Base-by-base conservation (phyloP, 371 early-diverging fungal genomes). In the Mortierella sp. region DNA sequence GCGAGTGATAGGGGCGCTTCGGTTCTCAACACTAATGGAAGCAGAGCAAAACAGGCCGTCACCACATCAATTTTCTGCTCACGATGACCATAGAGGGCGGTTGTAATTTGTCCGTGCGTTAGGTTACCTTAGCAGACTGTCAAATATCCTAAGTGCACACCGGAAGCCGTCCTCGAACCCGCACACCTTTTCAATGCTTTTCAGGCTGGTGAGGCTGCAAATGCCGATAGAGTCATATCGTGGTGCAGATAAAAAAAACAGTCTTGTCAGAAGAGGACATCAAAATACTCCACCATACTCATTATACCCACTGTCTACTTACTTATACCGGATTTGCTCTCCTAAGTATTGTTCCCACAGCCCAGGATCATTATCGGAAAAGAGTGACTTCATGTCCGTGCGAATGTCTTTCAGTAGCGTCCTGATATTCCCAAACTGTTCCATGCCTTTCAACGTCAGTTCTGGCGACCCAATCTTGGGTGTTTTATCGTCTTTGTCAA, bases 401-500 rank as follows among this genome's bases (percentile, higher is more conserved):
- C 54, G 48, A 12, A 72, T 65, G 0, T 60, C 56, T 39, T 43
- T 56, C 30, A 72, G 24, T 4, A 48, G 37, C 0, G 34, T 23
- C 49, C 49, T 72, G 27, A 53, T 39, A 17, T 30, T 56, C 14
- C 62, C 66, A 57, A 72, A 65, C 7, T 61, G 65, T 43, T 72
- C 72, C 66, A 72, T 65, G 9, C 66, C 64, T 30, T 50, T 30
- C 6, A 37, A 30, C 14, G 56, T 17, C 1, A 42, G 15, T 2
- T 5, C 11, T 11, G 14, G 37, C 11, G 37, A 11, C 14, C 37
- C 37, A 11, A 4, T 34, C 37, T 34, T 34, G 37, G 37, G 1
- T 34, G 37, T 14, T 34, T 34, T 34, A 4, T 34, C 37, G 14
- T 14, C 14, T 34, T 19, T 32, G 37, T 31, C 12, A 0, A 8